Evolutionary conservation across 2,329 filamentous ascomycete genomes (phyloP).

Genomic region (Metarhizium album): DNA sequence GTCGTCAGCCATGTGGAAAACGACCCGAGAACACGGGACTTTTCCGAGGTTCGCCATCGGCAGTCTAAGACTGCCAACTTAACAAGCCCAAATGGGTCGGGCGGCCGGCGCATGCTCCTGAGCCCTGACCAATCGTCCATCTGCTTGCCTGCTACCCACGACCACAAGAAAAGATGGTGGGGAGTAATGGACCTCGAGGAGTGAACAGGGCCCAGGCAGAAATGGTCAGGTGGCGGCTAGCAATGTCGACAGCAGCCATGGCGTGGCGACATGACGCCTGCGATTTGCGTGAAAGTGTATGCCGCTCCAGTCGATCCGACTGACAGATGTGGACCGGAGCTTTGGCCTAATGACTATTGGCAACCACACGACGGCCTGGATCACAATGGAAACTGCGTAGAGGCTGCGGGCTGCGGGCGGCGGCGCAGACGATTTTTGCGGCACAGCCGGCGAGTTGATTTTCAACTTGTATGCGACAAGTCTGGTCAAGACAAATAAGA

Average conservation of each 20-base stretch:
- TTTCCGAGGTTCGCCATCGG: too few species aligned
- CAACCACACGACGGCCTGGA: constrained; percentile 1
- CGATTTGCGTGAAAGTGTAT: constrained; percentile 2
- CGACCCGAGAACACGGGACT: too few species aligned
- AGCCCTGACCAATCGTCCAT: not conserved
- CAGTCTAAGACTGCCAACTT: too few species aligned
- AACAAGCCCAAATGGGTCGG: too few species aligned
- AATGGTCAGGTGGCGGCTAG: constrained; percentile 1
- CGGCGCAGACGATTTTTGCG: not conserved
- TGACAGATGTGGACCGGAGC: constrained; percentile 2
- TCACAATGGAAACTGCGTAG: not conserved
- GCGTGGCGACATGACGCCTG: not conserved
- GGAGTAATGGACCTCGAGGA: not conserved
- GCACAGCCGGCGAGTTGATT: not conserved
- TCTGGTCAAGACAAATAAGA: not conserved
- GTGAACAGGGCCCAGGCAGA: not conserved
- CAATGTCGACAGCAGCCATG: not conserved
- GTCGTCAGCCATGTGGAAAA: too few species aligned
- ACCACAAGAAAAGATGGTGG: not conserved
- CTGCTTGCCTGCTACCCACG: not conserved
- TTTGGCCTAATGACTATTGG: not conserved
- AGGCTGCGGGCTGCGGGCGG: not conserved
- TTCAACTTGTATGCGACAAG: not conserved
- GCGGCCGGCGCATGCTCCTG: too few species aligned
- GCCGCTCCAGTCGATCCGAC: too few species aligned